These are phyloP conservation scores for Cadophora luteo-olivacea DNA, from an alignment of 2,329 filamentous ascomycete genomes.

Conservation along the genomic window DNA sequence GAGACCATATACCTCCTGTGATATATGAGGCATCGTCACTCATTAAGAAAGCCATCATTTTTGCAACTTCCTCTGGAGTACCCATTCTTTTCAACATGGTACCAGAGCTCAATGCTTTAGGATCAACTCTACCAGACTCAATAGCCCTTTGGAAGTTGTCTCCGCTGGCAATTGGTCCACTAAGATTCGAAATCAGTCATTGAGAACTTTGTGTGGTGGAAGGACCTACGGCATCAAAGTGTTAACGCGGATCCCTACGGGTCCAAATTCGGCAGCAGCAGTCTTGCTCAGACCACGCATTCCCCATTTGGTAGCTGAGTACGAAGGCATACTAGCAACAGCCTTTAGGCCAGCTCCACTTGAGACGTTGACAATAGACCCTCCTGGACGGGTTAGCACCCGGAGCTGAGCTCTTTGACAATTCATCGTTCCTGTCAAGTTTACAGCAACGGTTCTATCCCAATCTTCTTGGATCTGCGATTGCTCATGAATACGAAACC, in stretches of 20 bases:
- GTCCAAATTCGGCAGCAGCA: too few relatives aligned
- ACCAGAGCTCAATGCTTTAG: not conserved
- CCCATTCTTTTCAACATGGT: not conserved
- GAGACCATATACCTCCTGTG: not conserved
- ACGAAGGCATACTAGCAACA: too few relatives aligned
- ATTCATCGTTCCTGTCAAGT: slow-evolving; percentile 45
- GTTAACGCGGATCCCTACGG: not conserved
- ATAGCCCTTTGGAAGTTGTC: not conserved
- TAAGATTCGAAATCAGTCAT: not conserved
- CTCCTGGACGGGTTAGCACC: slow-evolving; percentile 46
- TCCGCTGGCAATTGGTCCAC: not conserved
- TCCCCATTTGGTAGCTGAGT: too few relatives aligned
- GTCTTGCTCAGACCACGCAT: too few relatives aligned
- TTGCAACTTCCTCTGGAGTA: not conserved
- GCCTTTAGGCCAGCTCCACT: too few relatives aligned
- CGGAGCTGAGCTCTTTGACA: slow-evolving; percentile 46
- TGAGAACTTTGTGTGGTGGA: not conserved
- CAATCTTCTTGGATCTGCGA: slow-evolving; percentile 42
- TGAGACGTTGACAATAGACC: slow-evolving; percentile 45
- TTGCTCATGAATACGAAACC: not conserved
- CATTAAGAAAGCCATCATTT: not conserved
- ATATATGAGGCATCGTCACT: not conserved
- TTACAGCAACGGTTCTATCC: slow-evolving; percentile 46
- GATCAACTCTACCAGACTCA: not conserved
- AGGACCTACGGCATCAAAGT: not conserved